phyloP scores from a whole-genome alignment of 2,329 filamentous ascomycete species.

The Colletotrichum paranaense region DNA sequence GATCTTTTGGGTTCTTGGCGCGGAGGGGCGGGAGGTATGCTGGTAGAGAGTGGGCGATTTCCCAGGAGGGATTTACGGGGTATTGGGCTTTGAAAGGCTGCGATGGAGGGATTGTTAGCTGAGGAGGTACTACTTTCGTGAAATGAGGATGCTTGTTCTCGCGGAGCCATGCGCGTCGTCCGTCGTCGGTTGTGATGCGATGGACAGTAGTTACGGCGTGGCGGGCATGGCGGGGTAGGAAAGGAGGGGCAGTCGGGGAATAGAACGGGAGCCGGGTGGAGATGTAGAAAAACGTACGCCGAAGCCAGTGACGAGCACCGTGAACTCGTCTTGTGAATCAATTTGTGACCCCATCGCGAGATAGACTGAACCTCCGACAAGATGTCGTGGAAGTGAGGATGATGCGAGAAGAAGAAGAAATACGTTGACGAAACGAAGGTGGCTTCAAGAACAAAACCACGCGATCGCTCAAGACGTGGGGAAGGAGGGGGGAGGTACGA shows the following conservation, averaged over 20 bases:
- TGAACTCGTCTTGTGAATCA: conserved; percentile 60
- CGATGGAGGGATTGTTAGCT: conserved; percentile 34
- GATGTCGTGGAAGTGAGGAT: background rate
- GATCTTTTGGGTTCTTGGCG: conserved; percentile 51
- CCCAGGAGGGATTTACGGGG: conserved; percentile 82
- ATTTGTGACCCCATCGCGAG: conserved; percentile 49
- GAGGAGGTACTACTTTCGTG: background rate
- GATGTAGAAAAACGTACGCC: conserved; percentile 57
- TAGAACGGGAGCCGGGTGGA: background rate
- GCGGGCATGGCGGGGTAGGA: conserved; percentile 21
- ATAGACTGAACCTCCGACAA: background rate
- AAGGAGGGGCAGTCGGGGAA: conserved; percentile 10
- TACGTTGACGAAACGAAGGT: background rate
- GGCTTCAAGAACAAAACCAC: background rate
- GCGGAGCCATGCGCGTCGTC: background rate
- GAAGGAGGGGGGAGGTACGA: background rate
- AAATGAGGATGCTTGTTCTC: background rate
- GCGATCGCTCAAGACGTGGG: background rate
- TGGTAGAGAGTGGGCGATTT: conserved; percentile 79
- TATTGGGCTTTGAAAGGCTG: conserved; percentile 82
- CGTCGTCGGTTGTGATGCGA: background rate
- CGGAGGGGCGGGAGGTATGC: conserved; percentile 66
- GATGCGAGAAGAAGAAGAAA: background rate
- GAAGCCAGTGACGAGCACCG: conserved; percentile 71
- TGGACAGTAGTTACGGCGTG: background rate